Conservation (phyloP, 2,329 filamentous ascomycete genomes). For the Lasiodiplodia gonubiensis region DNA sequence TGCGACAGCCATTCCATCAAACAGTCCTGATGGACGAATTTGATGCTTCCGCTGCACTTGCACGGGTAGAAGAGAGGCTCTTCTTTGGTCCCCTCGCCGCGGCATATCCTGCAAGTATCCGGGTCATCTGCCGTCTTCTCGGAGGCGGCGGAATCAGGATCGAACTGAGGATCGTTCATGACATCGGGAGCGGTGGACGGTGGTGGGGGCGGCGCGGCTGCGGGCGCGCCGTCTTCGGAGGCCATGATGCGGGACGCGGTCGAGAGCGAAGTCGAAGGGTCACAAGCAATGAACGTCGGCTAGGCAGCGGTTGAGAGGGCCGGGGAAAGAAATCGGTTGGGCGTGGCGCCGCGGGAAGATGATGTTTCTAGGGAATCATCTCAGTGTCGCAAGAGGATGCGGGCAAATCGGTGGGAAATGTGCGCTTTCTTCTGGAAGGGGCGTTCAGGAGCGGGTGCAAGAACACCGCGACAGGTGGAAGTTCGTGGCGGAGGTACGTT, state of each 20-base stretch:
- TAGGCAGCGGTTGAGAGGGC: neutral
- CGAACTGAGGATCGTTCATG: conserved; percentile 63
- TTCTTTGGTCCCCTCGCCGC: conserved; percentile 79
- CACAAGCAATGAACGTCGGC: neutral
- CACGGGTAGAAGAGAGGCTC: conserved; percentile 96
- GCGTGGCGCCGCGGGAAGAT: conserved; percentile 13
- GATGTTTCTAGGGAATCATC: conserved; percentile 25
- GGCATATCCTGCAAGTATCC: conserved; percentile 96
- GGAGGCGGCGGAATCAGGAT: conserved; percentile 43
- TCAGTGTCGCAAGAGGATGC: conserved; percentile 8
- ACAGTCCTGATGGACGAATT: conserved; percentile 96
- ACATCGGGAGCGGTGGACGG: conserved; percentile 45
- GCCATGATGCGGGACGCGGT: conserved; percentile 15
- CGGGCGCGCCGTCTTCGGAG: conserved; percentile 4
- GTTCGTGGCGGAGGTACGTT: neutral
- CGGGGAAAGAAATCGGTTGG: neutral
- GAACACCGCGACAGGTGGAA: neutral
- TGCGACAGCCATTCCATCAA: conserved; percentile 99
- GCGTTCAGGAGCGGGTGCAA: neutral
- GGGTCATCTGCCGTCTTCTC: conserved; percentile 56
- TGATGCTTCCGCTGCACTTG: conserved; percentile 99
- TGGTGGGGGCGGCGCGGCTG: neutral
- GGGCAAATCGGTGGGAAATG: neutral
- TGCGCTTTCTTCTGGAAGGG: neutral
- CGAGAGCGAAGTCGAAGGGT: neutral